Base-by-base conservation (phyloP, 129 eudicot genomes). In the Lactuca saligna region DNA sequence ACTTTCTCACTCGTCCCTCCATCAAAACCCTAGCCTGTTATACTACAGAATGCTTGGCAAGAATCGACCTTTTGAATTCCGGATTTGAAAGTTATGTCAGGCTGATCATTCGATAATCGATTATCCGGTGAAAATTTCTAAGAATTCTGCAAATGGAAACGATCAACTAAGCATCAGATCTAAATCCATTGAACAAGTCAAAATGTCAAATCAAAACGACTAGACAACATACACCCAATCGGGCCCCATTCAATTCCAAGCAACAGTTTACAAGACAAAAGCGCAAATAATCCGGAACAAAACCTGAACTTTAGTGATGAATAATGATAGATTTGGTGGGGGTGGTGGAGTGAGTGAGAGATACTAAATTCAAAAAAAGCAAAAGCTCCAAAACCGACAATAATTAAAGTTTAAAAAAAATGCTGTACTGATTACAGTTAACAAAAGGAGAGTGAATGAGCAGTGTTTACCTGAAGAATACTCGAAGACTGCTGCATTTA, bases 1-100 rank as follows among this genome's bases (percentile, higher is more conserved):
- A 87, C 69, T 87, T 90, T 71, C 81, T 86, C 88, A 87, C 84
- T 66, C 91, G 66, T 13, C 75, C 88, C 73, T 84, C 97, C 91
- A 91, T 87, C 58, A 61, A 78, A 81, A 64, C 76, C 85, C 88
- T 68, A 80, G 39, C 87, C 59, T 9, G 34, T 11, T 49, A 49
- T 12, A 57, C 59, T 55, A 33, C 15, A 4, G 39, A 11, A 61
- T 17, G 32, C 66, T 61, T 53, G 48, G 32, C 48, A 31, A 74
- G 11, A 65, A 54, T 65, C 66, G 54, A 13, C 38, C 17, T 48
- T 70, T 50, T 3, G 58, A 56, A 57, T 37, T 57, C 33, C 68
- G 49, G 56, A 54, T 8, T 65, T 7, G 38, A 32, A 53, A 74
- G 6, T 34, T 46, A 29, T 3, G 60, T 54, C 25, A 50, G 31